Base-by-base conservation (phyloP, 139 green algal species). In the Spirogloea muscicola region DNA sequence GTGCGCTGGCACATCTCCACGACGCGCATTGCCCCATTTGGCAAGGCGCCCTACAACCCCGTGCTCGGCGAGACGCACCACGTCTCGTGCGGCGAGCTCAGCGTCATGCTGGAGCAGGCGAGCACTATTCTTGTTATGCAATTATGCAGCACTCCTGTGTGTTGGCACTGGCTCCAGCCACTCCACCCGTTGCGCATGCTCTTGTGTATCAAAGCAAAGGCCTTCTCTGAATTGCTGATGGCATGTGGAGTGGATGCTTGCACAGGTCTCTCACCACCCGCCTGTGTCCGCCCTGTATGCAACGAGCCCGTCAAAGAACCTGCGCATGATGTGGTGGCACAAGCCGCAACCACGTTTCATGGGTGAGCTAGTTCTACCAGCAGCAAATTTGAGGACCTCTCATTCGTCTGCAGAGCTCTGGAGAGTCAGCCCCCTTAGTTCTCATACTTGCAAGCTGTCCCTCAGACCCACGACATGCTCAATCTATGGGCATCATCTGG, bases 221-320 rank as follows among this genome's bases (percentile, higher is more conserved):
- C n/a, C n/a, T n/a, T n/a, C n/a, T n/a, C n/a, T n/a, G n/a, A n/a
- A n/a, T n/a, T n/a, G n/a, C n/a, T n/a, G n/a, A n/a, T n/a, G n/a
- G n/a, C n/a, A n/a, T n/a, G n/a, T n/a, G 43, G 6, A 10, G 59
- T 69, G 37, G 4, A 6, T 77, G 6, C 3, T 25, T 7, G 31
- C 21, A 77, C 68, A 76, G 68, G 68, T 76, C 25, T 76, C 68
- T 3, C 68, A 76, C 59, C 68, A 76, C 58, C 68, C 68, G 31
- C 68, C 68, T 18, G 7, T 76, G 4, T 76, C 49, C 27, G 68
- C 68, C 9, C 7, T 76, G 18, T 72, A 76, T 76, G 68, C 51
- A 5, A 29, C 25, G 25, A 62, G 61, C 49, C 21, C 34, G 7
- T 48, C 34, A 25, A 72, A 72, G 39, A 16, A 72, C 31, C 31